Conservation (phyloP, 345 rosid genomes). For the Eucalyptus rudis region DNA sequence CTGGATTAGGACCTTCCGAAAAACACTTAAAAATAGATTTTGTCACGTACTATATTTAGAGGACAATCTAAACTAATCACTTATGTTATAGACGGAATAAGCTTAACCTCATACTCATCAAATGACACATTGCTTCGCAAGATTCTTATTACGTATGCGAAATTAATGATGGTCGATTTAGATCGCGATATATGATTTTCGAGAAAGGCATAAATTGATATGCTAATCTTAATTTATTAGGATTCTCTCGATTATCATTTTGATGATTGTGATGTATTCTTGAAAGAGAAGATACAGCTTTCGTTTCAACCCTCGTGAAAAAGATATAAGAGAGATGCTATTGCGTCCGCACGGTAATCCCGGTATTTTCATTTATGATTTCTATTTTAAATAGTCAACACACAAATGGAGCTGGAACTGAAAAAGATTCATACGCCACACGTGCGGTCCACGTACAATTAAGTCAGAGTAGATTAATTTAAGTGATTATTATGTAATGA, state of each 20-base stretch:
- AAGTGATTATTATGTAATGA: neutral
- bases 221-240: neutral
- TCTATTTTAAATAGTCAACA: neutral
- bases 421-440: neutral
- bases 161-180: neutral
- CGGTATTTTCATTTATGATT: neutral
- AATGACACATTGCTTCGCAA: neutral
- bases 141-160: rapidly evolving
- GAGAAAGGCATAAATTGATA: neutral
- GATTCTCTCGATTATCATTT: neutral
- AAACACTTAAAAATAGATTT: neutral
- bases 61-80: neutral
- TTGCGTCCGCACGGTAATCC: neutral
- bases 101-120: neutral
- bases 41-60: neutral
- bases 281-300: neutral
- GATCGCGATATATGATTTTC: too few species aligned
- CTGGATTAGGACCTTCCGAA: neutral
- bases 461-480: neutral
- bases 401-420: neutral
- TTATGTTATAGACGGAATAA: too few species aligned
- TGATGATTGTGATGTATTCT: neutral
- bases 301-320: too few species aligned
- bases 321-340: neutral
- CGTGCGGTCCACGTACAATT: neutral